A percentile compares a stretch with the other conserved stretches of the same genome.
Evolutionary conservation across 768 basidiomycete species (phyloP).

Genomic region (Cyclocybe aegerita): DNA sequence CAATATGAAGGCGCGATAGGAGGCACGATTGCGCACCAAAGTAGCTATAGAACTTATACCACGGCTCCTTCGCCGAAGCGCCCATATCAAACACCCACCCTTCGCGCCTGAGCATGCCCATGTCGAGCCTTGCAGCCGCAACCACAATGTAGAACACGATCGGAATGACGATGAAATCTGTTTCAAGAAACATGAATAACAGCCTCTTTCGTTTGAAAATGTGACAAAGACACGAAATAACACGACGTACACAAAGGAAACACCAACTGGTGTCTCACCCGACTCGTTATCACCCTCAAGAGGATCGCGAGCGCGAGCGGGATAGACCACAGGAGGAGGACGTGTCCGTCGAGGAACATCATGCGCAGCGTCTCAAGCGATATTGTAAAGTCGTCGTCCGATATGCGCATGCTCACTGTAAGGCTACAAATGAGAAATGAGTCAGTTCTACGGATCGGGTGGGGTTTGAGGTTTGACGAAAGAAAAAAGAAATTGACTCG

Average conservation of each 20-base stretch:
- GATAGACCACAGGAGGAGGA: slow-evolving; percentile 74
- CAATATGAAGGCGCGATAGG: background rate
- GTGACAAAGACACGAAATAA: background rate
- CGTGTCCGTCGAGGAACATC: slow-evolving; percentile 64
- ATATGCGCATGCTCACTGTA: slow-evolving; percentile 80
- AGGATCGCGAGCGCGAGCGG: slow-evolving; percentile 76
- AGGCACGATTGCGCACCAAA: slow-evolving; percentile 52
- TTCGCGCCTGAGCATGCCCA: slow-evolving; percentile 52
- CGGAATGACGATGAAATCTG: slow-evolving; percentile 83
- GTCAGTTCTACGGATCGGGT: background rate
- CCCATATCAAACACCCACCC: slow-evolving; percentile 90
- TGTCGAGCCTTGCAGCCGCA: slow-evolving; percentile 56
- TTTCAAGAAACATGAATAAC: background rate
- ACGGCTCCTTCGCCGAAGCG: slow-evolving; percentile 38
- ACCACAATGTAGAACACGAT: slow-evolving; percentile 82
- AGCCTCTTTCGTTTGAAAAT: background rate
- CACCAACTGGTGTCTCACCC: slow-evolving; percentile 83
- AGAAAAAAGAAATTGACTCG: background rate
- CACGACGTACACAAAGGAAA: slow-evolving; percentile 77
- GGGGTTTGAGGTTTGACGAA: too few species aligned
- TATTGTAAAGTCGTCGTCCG: slow-evolving; percentile 74
- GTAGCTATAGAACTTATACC: slow-evolving; percentile 87
- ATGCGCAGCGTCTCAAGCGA: slow-evolving; percentile 62
- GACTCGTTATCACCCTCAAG: slow-evolving; percentile 77
- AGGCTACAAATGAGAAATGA: slow-evolving; percentile 44